These are phyloP conservation scores for Bonia amplexicaulis DNA, from an alignment of 176 grass and related monocot genomes.

Conservation along the genomic window DNA sequence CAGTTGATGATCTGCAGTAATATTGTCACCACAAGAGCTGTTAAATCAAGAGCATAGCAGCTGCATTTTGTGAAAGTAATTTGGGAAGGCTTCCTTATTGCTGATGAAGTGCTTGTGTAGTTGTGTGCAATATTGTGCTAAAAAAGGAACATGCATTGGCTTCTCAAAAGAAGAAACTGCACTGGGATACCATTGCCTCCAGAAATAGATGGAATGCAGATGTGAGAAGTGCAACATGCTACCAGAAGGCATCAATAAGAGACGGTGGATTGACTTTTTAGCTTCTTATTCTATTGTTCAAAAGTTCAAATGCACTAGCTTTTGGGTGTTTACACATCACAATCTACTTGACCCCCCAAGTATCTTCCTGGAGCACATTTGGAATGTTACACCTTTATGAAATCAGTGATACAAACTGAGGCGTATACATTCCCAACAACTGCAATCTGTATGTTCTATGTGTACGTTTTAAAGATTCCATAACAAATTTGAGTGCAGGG, in stretches of 20 bases:
- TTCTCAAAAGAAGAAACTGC: constrained; percentile 13
- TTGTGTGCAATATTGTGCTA: background rate
- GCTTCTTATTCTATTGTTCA: background rate
- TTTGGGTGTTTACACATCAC: background rate
- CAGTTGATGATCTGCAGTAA: background rate
- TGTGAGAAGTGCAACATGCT: background rate
- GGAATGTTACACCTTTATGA: background rate
- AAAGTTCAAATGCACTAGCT: background rate
- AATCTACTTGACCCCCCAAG: background rate
- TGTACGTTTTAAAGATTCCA: background rate
- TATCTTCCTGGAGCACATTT: background rate
- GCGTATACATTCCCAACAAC: background rate
- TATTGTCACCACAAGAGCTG: background rate
- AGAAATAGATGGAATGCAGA: background rate
- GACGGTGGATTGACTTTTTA: background rate
- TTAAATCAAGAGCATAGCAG: background rate
- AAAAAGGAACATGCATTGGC: background rate
- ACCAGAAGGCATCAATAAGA: background rate
- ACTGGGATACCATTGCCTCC: background rate
- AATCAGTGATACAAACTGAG: background rate
- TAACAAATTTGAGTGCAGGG: background rate
- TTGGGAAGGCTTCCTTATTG: background rate
- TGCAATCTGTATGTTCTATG: background rate
- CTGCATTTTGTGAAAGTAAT: background rate
- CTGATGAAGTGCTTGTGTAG: background rate